Percentiles rank a stretch among this genome's conserved stretches.
phyloP scores from a whole-genome alignment of 352 stramenopile species.

The Globisporangium parvum region DNA sequence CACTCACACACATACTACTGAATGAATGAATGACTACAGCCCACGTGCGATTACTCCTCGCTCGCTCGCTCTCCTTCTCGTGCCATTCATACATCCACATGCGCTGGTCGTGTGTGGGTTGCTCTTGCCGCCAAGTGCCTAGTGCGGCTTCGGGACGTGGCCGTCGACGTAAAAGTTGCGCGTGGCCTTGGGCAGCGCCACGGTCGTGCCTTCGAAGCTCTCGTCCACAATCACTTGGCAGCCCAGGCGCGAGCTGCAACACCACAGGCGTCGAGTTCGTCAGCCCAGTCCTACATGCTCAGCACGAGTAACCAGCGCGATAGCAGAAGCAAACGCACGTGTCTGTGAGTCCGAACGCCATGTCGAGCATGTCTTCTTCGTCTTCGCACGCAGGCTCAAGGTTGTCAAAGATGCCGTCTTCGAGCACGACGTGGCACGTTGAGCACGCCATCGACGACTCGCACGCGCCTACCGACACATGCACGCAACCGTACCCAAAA shows the following conservation, averaged over 20 bases:
- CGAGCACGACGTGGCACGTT: slow-evolving; percentile 98
- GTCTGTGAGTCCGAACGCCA: slow-evolving; percentile 97
- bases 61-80: too few species aligned
- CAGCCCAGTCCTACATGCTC: not conserved
- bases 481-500: too few species aligned
- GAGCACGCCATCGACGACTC: slow-evolving; percentile 96
- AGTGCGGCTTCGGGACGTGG: slow-evolving; percentile 96
- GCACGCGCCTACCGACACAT: slow-evolving; percentile 79
- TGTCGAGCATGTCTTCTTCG: slow-evolving; percentile 99
- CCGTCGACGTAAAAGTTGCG: slow-evolving; percentile 99
- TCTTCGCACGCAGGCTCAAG: slow-evolving; percentile 92
- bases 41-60: too few species aligned
- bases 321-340: slow-evolving; percentile 46
- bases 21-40: too few species aligned
- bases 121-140: slow-evolving; percentile 9
- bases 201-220: slow-evolving; percentile 84
- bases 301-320: not conserved
- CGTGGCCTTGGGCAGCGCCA: slow-evolving; percentile 94
- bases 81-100: not conserved
- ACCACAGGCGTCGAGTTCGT: not conserved
- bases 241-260: slow-evolving; percentile 79
- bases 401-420: slow-evolving; percentile 88
- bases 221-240: slow-evolving; percentile 89
- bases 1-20: too few species aligned
- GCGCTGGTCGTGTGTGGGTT: not conserved